These are phyloP conservation scores for Blastocystis sp. DNA, from an alignment of 352 stramenopile species.

Conservation along the genomic window DNA sequence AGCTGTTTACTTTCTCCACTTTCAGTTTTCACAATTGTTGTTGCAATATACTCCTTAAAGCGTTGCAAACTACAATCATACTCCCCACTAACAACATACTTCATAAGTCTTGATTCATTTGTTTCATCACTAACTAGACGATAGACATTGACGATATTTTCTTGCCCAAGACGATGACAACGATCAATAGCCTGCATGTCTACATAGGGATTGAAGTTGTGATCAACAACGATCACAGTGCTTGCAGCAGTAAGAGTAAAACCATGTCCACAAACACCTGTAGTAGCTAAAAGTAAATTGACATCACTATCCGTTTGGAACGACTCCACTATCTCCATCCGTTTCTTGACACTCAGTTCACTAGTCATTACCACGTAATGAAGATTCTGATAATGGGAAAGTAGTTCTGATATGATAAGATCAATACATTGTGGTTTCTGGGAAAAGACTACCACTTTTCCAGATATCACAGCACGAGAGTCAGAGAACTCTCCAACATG, in stretches of 20 bases:
- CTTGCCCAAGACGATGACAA: conserved; percentile 80
- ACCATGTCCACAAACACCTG: conserved; percentile 13
- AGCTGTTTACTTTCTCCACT: neutral
- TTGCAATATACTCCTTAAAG: conserved; percentile 24
- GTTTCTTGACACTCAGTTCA: neutral
- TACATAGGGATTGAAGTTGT: conserved; percentile 74
- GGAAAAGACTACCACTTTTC: conserved; percentile 26
- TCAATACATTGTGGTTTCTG: conserved; percentile 11
- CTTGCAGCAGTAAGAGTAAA: neutral
- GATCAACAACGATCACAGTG: conserved; percentile 13
- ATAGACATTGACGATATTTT: conserved; percentile 76
- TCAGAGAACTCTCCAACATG: conserved; percentile 7
- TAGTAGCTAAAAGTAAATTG: neutral
- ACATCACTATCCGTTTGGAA: neutral
- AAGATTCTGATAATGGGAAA: neutral
- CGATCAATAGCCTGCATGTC: conserved; percentile 87
- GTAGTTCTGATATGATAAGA: neutral
- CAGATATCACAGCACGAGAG: too few species aligned
- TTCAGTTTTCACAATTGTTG: conserved; percentile 21
- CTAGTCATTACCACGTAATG: neutral
- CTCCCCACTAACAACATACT: neutral
- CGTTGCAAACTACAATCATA: neutral
- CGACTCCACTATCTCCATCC: neutral
- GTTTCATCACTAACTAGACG: conserved; percentile 68
- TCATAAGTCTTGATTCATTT: conserved; percentile 31